Base-by-base conservation (phyloP, 441 rosid genomes). In the Brassica balearica region DNA sequence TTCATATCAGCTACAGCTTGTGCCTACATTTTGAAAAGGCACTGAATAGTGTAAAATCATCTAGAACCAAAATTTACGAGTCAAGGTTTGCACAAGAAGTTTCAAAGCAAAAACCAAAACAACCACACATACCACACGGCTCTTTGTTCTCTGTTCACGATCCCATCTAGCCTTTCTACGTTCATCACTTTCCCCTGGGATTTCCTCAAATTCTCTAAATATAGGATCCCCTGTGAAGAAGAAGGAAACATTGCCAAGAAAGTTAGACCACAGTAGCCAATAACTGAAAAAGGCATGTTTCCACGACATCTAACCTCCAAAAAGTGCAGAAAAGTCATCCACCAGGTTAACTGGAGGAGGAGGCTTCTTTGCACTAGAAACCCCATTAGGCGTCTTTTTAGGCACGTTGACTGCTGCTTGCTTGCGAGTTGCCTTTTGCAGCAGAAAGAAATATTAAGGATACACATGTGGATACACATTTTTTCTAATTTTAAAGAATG, bases 1-100 rank as follows among this genome's bases (percentile, higher is more conserved):
- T 91, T 95, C 95, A 93, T 90, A 72, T 93, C 95, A 76, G 95
- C 93, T 73, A 92, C 95, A 74, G 97, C 98, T 84, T 89, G 84
- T 77, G 89, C 96, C 98, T 91, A 83, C 23, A 81, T 48, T 75
- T 72, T 7, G 27, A 62, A 61, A 68, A 41, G 34, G 41, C 56
- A 79, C 70, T 63, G 66, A 20, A 65, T 19, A 34, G 14, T 53
- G 46, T 72, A 63, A 60, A 80, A 59, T 19, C 73, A 69, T 69
- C 66, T 15, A 0, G 48, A 66, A n/a, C 25, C 32, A 78, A 77
- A 36, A 43, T 32, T 51, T 60, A 73, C 38, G 4, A 25, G 27
- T 25, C 27, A 25, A 25, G 27, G 27, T 25, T 25, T 25, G 27
- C 27, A 25, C 27, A 25, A 25, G 27, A 25, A 25, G 27, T 25